These are phyloP conservation scores for Arthrobotrys musiformis DNA, from an alignment of 2,329 filamentous ascomycete genomes.

Conservation along the genomic window DNA sequence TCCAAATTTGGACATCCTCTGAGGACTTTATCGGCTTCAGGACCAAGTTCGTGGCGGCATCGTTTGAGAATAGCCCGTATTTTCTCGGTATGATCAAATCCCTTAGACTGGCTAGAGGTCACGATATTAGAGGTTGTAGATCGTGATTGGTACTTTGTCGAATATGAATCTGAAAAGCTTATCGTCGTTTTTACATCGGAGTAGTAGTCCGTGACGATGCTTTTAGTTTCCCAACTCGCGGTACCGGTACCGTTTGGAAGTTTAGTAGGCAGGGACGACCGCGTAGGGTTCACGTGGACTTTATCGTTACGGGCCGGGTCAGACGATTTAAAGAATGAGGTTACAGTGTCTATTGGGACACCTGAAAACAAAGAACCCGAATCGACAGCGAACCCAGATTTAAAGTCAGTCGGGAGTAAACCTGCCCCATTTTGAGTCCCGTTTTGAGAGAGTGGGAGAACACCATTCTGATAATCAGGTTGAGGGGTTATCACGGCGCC, in stretches of 20 bases:
- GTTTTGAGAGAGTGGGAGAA: background rate
- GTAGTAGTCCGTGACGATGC: background rate
- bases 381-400: too few species aligned
- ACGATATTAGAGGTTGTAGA: background rate
- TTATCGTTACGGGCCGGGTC: background rate
- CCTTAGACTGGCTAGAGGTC: background rate
- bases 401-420: background rate
- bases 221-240: background rate
- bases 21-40: constrained; percentile 28
- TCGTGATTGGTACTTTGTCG: background rate
- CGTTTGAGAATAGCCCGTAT: constrained; percentile 18
- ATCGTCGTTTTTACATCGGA: background rate
- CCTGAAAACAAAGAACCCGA: background rate
- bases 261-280: background rate
- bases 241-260: background rate
- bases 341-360: background rate
- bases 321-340: background rate
- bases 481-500: background rate
- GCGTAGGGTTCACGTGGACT: background rate
- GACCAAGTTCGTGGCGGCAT: constrained; percentile 27
- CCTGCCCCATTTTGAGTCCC: background rate
- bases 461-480: background rate
- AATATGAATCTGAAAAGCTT: background rate
- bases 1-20: constrained; percentile 36
- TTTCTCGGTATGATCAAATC: constrained; percentile 22